Evolutionary conservation across 2,329 filamentous ascomycete species (phyloP), one percentile per base, ranked within the genome.

Genomic region (Aspergillus terreus): DNA sequence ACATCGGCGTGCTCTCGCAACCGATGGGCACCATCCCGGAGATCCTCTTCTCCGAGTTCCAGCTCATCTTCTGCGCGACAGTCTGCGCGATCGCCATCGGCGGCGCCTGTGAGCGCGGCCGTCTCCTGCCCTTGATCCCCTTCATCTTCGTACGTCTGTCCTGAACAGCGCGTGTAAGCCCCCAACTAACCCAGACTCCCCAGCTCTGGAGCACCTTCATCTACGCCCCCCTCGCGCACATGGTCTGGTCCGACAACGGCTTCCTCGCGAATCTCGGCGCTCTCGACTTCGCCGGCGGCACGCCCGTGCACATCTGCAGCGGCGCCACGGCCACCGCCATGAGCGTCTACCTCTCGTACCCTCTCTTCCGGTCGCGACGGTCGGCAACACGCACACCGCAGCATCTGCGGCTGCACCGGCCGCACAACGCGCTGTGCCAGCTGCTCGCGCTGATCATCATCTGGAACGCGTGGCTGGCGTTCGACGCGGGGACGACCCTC

Each of bases 381-480:
- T 78, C 76, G 2, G 60, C 64, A 6, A 61, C 61, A 5, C 70
- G 77, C 9, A 79, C 76, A 1, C 77, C 77, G 2, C 70, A 71
- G 1, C 76, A 78, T 54, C 65, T 79, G 25, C 69, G 70, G 14
- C 66, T 79, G 14, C 76, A 79, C 53, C 68, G 73, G 3, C 76
- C 76, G 0, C 75, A 77, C 30, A 79, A 78, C 53, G 73, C 74
- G 4, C 69, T 78, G 40, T 76, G 70, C 53, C 76, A 79, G 51
- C 62, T 79, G 4, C 60, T 79, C 4, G 71, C 76, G 2, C 63
- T 79, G 61, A 73, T 78, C 49, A 76, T 75, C 49, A 79, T 78
- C 50, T 79, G 76, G 76, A 76, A 76, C 27, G 74, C 75, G 1
- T 80, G 76, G 76, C 65, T 79, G 6, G 76, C 77, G 15, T 79